Evolutionary conservation across 1,284 basidiomycete species (phyloP), one percentile per base, ranked within the genome.

Genomic region (Rhodofomes roseus): DNA sequence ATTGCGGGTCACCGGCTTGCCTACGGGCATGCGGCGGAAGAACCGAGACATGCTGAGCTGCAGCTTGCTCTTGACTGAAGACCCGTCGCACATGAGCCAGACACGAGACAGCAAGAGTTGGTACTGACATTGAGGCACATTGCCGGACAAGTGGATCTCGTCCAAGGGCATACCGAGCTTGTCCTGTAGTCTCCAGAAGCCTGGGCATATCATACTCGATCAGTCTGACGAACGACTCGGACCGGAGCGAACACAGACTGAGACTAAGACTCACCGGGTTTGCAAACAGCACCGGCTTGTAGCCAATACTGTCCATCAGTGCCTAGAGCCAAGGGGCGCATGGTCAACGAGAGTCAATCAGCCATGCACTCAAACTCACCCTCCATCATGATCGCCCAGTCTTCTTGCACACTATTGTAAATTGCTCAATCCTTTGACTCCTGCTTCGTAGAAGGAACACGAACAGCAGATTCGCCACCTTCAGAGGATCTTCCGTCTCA

Each of bases 311-410:
- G 76, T 36, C 87, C 85, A 63, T 90, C 85, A 18, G 76, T 70
- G 40, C 83, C 85, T 86, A 64, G 25, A 56, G 60, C 50, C 11
- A 34, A 53, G 18, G 20, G 53, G 57, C 60, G 61, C 54, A 22
- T 41, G 25, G 53, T 31, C 27, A 50, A 14, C 18, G 39, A 56
- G 65, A 57, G 31, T 39, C 23, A 31, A 18, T 11, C 18, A 23
- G 4, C n/a, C 31, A 34, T 34, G 31, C 11, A 11, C 20, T 25
- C 8, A n/a, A 27, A 44, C 63, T 54, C 60, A 79, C 87, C 89
- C 80, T 91, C 87, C 31, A 91, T 73, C 88, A 93, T 89, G 14
- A 93, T 68, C 14, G 88, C 88, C 44, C 92, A 75, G 67, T 93
- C 90, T 62, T 93, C 90, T 65, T 90, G 88, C 4, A 83, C 73